Percentiles rank a stretch among this genome's conserved stretches.
These are phyloP conservation scores for Hemisphaericaspora lyxosophila DNA, from an alignment of 1,139 yeast genomes.

Conservation along the genomic window DNA sequence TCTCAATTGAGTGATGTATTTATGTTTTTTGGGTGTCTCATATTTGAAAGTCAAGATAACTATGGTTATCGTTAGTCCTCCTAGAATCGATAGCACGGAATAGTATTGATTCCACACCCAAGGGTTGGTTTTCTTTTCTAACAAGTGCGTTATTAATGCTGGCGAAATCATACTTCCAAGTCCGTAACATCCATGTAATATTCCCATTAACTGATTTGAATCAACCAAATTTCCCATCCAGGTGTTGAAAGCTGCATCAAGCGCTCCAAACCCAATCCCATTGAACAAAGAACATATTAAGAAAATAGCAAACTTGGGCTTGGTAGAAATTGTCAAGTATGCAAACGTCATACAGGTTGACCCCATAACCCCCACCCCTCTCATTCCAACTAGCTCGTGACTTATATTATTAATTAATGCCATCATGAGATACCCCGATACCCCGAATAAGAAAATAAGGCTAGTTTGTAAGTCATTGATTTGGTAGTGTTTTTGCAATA, in stretches of 20 bases:
- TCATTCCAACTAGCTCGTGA: conserved; percentile 35
- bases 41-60: conserved; percentile 36
- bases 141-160: conserved; percentile 48
- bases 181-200: conserved; percentile 69
- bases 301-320: conserved; percentile 40
- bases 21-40: conserved; percentile 59
- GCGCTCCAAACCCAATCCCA: conserved; percentile 61
- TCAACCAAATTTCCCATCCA: conserved; percentile 58
- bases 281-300: conserved; percentile 36
- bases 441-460: conserved; percentile 33
- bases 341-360: conserved; percentile 30
- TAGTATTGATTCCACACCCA: conserved; percentile 53
- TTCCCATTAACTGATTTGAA: conserved; percentile 63
- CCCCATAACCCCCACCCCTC: conserved; percentile 40
- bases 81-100: conserved; percentile 30
- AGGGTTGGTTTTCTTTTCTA: conserved; percentile 32
- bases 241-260: conserved; percentile 61
- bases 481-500: conserved; percentile 42
- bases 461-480: conserved; percentile 44
- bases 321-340: conserved; percentile 26
- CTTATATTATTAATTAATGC: conserved; percentile 34
- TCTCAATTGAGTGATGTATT: conserved; percentile 26
- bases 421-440: conserved; percentile 41
- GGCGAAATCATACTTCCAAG: conserved; percentile 70
- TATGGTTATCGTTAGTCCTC: conserved; percentile 23